Conservation (phyloP, 495 filamentous ascomycete genomes). For the Baudoinia panamericana region DNA sequence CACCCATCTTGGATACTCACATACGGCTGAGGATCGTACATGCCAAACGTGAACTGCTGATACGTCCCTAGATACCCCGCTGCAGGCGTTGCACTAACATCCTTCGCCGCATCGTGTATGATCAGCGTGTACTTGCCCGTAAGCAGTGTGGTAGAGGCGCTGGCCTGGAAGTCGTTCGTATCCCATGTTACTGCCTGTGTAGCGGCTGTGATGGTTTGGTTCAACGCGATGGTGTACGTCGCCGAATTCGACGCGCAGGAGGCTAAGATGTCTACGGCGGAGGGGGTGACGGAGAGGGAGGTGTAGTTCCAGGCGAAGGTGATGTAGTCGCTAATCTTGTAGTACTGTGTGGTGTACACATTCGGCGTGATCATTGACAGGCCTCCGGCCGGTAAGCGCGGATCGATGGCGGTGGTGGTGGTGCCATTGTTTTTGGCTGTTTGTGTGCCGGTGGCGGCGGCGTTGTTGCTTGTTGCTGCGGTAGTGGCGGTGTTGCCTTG, state of each 20-base stretch:
- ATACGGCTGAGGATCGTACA: constrained; percentile 63
- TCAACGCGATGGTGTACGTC: constrained; percentile 55
- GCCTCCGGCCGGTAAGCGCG: constrained; percentile 53
- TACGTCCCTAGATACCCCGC: constrained; percentile 61
- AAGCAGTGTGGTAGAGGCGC: constrained; percentile 44
- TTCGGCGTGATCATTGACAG: constrained; percentile 72
- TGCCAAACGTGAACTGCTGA: constrained; percentile 56
- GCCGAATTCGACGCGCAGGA: constrained; percentile 54
- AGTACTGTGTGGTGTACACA: constrained; percentile 50
- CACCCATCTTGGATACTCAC: constrained; percentile 41
- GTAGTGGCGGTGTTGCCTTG: constrained; percentile 8
- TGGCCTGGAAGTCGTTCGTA: constrained; percentile 53
- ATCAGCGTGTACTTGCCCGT: constrained; percentile 73
- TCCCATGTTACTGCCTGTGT: constrained; percentile 64
- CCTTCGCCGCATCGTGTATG: constrained; percentile 60
- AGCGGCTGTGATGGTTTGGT: constrained; percentile 40
- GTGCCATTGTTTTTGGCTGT: constrained; percentile 5
- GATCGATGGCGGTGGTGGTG: constrained; percentile 41
- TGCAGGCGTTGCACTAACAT: constrained; percentile 45
- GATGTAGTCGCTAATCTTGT: constrained; percentile 65
- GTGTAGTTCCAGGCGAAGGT: constrained; percentile 97
- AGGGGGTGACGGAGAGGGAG: constrained; percentile 61
- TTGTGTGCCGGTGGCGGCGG: constrained; percentile 23
- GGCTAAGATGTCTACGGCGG: constrained; percentile 67
- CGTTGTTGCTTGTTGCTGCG: constrained; percentile 2